Conservation (phyloP, 805 yeast species). For the Kodamaea restingae region DNA sequence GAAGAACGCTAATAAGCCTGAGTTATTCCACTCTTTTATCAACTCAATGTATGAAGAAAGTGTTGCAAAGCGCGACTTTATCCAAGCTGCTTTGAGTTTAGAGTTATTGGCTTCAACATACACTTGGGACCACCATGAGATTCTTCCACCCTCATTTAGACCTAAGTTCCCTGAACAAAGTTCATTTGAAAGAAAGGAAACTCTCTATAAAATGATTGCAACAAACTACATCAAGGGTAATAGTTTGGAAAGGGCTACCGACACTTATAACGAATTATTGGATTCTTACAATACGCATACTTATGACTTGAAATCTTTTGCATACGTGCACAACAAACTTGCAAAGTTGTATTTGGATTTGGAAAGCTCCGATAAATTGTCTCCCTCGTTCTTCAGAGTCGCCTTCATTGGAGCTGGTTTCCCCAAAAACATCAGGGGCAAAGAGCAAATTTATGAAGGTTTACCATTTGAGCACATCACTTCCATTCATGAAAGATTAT, state of each 20-base stretch:
- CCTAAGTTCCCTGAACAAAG: slow-evolving; percentile 80
- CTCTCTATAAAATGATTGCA: slow-evolving; percentile 66
- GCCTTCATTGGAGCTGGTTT: slow-evolving; percentile 81
- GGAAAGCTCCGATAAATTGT: slow-evolving; percentile 64
- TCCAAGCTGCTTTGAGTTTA: slow-evolving; percentile 80
- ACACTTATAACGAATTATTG: slow-evolving; percentile 70
- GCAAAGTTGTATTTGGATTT: slow-evolving; percentile 64
- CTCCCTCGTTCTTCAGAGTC: slow-evolving; percentile 76
- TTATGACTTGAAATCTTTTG: slow-evolving; percentile 71
- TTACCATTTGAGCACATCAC: slow-evolving; percentile 83
- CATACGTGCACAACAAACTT: slow-evolving; percentile 64
- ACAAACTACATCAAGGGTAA: slow-evolving; percentile 64
- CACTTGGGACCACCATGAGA: slow-evolving; percentile 61
- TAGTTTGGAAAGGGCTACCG: slow-evolving; percentile 75
- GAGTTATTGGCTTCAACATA: slow-evolving; percentile 75
- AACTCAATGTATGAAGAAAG: slow-evolving; percentile 69
- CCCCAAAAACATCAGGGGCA: slow-evolving; percentile 71
- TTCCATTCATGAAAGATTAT: slow-evolving; percentile 72
- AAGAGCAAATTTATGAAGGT: slow-evolving; percentile 80
- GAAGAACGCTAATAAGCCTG: slow-evolving; percentile 74
- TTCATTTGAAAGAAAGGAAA: slow-evolving; percentile 76
- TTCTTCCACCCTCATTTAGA: slow-evolving; percentile 51
- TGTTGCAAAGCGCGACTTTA: slow-evolving; percentile 53
- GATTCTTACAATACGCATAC: slow-evolving; percentile 69
- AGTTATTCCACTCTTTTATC: slow-evolving; percentile 73